phyloP scores from a whole-genome alignment of 768 basidiomycete species.

The Psilocybe cubensis region DNA sequence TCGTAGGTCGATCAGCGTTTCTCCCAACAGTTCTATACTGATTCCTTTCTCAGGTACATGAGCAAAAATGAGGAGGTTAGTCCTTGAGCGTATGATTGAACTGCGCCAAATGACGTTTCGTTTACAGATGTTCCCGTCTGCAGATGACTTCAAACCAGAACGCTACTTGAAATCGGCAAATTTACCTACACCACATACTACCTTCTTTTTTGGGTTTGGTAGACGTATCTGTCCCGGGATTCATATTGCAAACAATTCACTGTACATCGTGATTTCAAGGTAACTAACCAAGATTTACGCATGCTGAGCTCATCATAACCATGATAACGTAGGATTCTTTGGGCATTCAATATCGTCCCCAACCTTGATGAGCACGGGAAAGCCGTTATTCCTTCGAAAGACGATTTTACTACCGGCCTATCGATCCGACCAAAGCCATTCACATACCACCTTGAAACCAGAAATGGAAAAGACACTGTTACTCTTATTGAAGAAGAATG shows the following conservation, averaged over 20 bases:
- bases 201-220: conserved; percentile 30
- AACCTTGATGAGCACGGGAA: conserved; percentile 15
- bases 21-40: not conserved
- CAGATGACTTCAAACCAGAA: conserved; percentile 27
- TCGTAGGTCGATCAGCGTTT: conserved; percentile 18
- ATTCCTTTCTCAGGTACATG: conserved; percentile 20
- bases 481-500: conserved; percentile 14
- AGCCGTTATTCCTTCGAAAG: conserved; percentile 17
- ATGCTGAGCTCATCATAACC: not conserved
- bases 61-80: conserved; percentile 24
- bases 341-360: conserved; percentile 26
- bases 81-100: not conserved
- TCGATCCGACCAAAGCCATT: conserved; percentile 24
- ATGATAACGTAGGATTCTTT: conserved; percentile 18
- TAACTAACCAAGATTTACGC: not conserved
- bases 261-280: conserved; percentile 26
- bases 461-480: conserved; percentile 2
- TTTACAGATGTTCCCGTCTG: conserved; percentile 23
- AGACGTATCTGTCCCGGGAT: conserved; percentile 29
- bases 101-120: not conserved
- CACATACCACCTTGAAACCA: conserved; percentile 15
- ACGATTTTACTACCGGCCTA: conserved; percentile 21
- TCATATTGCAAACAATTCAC: conserved; percentile 26
- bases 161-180: conserved; percentile 20
- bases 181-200: conserved; percentile 8